Evolutionary conservation across 345 rosid genomes (phyloP), one percentile per base, ranked within the genome.

Genomic region (Salix suchowensis): DNA sequence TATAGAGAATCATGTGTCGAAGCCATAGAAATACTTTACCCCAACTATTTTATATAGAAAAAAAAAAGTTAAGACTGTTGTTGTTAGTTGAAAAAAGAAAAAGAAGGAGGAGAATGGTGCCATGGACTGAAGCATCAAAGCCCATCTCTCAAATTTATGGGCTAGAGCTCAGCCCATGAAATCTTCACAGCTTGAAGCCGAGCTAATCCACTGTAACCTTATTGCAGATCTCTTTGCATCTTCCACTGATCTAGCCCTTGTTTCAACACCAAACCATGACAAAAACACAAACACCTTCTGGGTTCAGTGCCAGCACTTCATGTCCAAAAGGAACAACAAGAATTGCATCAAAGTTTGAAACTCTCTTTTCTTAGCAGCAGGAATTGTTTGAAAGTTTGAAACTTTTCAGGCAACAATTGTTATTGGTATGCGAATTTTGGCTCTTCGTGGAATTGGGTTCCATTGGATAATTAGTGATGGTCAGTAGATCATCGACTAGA

Each of bases 401-500:
- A 21, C 24, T 54, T 54, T 52, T 54, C 61, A 21, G 61, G 61
- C 23, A 54, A 21, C 11, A 54, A 54, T 54, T 54, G 61, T 54
- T 54, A 7, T n/a, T 54, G 61, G 61, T 21, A 54, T 54, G 61
- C 26, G 7, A 2, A 2, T 54, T 21, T 54, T 21, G 26, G 26
- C 61, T 21, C 61, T 54, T 54, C 12, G n/a, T 54, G 61, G 8
- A 0, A 21, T 54, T 21, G 61, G 12, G 5, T 21, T 21, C 61
- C 26, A n/a, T 54, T 21, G 11, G 10, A 54, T 54, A 54, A 19
- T 40, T 54, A 54, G 61, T 54, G 34, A 74, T 74, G 77, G 26
- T 46, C 4, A 40, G 77, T 19, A 81, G 81, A 40, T 77, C 87
- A 77, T 91, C 98, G 1, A 92, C 94, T 39, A 85, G 84, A 72